These are phyloP conservation scores for barley (Hordeum vulgare) DNA, from an alignment of 176 grass and related monocot species.

Conservation along the genomic window MorexV3_pseudomolecules_assembly NC_058521.1:403791892-403792391, in stretches of 20 bases:
- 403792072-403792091: conserved; percentile 61
- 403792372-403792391: not conserved
- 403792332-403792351: not conserved
- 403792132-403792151: conserved; percentile 71
- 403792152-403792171: conserved; percentile 98
- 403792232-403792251: conserved; percentile 90
- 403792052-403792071: conserved; percentile 50
- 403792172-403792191: conserved; percentile 83
- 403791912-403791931: not conserved
- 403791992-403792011: not conserved
- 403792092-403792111: conserved; percentile 89
- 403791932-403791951: too few species aligned
- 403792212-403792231: conserved; percentile 75
- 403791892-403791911: conserved; percentile 13
- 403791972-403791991: not conserved
- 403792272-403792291: conserved; percentile 90
- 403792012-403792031: not conserved
- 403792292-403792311: conserved; percentile 22
- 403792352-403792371: not conserved
- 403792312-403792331: not conserved
- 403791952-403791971: not conserved
- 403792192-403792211: conserved; percentile 82
- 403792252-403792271: conserved; percentile 91
- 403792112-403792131: conserved; percentile 83
- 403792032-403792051: not conserved